phyloP scores from a whole-genome alignment of 805 yeast genomes.

The Saccharomyces jurei region DNA sequence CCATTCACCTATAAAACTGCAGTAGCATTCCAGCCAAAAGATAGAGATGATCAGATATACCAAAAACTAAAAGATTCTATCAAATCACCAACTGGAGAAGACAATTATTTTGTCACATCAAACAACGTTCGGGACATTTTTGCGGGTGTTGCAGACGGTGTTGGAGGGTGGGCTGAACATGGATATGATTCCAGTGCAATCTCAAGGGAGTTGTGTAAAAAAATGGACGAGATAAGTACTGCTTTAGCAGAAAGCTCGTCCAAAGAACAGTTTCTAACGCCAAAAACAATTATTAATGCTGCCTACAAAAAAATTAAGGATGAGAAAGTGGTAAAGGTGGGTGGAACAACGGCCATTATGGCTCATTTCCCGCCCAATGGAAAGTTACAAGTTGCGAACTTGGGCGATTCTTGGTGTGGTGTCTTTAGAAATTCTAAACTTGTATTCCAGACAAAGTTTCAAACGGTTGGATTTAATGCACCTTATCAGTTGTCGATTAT shows the following conservation, averaged over 20 bases:
- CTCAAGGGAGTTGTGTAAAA: conserved; percentile 65
- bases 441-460: conserved; percentile 61
- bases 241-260: conserved; percentile 2
- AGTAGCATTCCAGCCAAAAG: conserved; percentile 70
- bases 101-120: conserved; percentile 44
- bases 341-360: conserved; percentile 88
- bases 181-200: conserved; percentile 88
- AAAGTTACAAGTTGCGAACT: conserved; percentile 55
- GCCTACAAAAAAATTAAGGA: conserved; percentile 49
- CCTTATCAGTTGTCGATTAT: conserved; percentile 86
- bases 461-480: conserved; percentile 82
- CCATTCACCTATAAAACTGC: conserved; percentile 45
- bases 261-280: conserved; percentile 19
- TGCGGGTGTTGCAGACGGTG: conserved; percentile 91
- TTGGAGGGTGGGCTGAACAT: conserved; percentile 93
- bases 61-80: conserved; percentile 26
- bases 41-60: conserved; percentile 45
- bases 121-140: conserved; percentile 34
- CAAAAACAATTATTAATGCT: conserved; percentile 40
- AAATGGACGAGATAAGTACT: conserved; percentile 35
- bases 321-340: conserved; percentile 65
- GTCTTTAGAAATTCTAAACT: conserved; percentile 61
- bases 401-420: conserved; percentile 95
- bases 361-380: conserved; percentile 58
- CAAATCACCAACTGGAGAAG: conserved; percentile 70